Base-by-base conservation (phyloP, 2,329 filamentous ascomycete genomes). In the Talaromyces verruculosus region DNA sequence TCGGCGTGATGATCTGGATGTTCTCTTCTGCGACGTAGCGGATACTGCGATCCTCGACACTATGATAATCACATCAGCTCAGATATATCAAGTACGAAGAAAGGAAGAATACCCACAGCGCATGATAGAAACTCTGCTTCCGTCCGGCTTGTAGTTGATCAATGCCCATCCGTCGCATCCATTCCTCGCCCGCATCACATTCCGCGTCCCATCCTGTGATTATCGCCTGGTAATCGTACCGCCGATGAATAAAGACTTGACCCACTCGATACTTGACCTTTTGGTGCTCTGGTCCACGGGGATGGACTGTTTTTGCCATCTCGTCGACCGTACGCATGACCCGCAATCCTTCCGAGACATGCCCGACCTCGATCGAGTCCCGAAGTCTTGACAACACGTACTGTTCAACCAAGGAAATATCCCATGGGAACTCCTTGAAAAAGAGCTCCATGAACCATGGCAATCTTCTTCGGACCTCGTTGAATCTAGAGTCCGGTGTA, bases 131-230 rank as follows among this genome's bases (percentile, higher is more conserved):
- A 39, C 88, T 88, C 77, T 92, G 89, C 67, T 86, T 79, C 55
- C 85, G 81, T 1, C 87, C 89, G 63, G 82, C 79, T n/a, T 82
- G 80, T 64, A 89, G 77, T 28, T 78, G 80, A 75, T 90, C 87
- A 10, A 91, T 86, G 57, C 82, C 80, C 84, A 88, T 89, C 69
- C 84, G 83, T 74, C 82, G 81, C 73, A 87, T 89, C 89, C 84
- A 90, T 67, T 82, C 83, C 70, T 88, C 88, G 61, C 82, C 81
- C 11, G 83, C 84, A 63, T 80, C 84, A 72, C 84, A 89, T 68
- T 84, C 82, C 30, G 78, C 78, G 71, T 91, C 89, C 93, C 94
- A 99, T n/a, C 93, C 93, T 15, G 90, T 91, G 66, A 99, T 91
- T 30, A 96, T 85, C 19, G 90, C 93, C 59, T 89, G 82, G 75